Evolutionary conservation across 345 rosid genomes (phyloP), one percentile per base, ranked within the genome.

Genomic region (Sisymbrium irio): DNA sequence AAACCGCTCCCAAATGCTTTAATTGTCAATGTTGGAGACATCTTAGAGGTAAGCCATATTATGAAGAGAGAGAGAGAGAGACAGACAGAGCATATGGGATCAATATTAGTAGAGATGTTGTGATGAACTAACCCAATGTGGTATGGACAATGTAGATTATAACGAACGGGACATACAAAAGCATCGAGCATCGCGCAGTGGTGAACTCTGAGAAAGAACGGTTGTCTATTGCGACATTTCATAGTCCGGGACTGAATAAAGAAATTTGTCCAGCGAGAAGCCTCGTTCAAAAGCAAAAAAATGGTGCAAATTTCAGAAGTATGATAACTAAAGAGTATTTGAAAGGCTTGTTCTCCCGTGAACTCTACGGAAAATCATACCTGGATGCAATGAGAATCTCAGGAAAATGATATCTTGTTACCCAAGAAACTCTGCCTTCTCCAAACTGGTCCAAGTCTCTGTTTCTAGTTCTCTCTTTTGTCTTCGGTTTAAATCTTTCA

Each of bases 21-120:
- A 46, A 54, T 85, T 11, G 70, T 89, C 76, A 87, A 89, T 54
- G 28, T 87, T n/a, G 91, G 88, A 5, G 89, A 89, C 64, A 9
- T 75, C 4, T 30, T 81, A 19, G 83, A 81, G 80, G 87, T 81
- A 67, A 55, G 44, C 33, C 71, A 15, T 72, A 62, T 15, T 62
- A 46, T 12, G 12, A 62, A 15, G 6, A 37, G 20, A 22, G 25
- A 22, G 25, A 1, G 25, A 22, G 25, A 22, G 25, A 22, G 25
- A 1, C 2, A 22, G 25, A 22, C 25, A 41, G 3, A 56, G 20
- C n/a, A 45, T 32, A 9, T 12, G 42, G 10, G 25, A 51, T 55
- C 53, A 46, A 15, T 36, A 15, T 15, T 45, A 15, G 12, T 35
- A 56, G 46, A 66, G 49, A 68, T 17, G 41, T 40, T 41, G 12